Evolutionary conservation across 176 grass and related monocot genomes (phyloP), one percentile per base, ranked within the genome.

Genomic region (Avena insularis): DNA sequence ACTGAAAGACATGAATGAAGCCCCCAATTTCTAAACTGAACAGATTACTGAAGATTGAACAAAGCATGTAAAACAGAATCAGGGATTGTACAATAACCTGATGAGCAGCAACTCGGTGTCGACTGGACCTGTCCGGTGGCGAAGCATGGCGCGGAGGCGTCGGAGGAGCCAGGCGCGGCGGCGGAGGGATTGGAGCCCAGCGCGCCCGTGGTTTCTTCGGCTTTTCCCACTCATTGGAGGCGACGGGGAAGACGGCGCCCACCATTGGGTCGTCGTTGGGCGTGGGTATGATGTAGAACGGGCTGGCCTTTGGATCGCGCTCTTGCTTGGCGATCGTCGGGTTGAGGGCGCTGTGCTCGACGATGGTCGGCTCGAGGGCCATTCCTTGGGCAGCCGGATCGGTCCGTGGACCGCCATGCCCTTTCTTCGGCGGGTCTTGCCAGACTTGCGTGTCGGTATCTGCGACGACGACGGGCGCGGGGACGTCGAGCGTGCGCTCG

Each of bases 41-140:
- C 46, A 48, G 46, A 43, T 48, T 68, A 69, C 31, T 69, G 33
- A 69, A 71, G 68, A n/a, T 71, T 66, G 61, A 64, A 64, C 56
- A 58, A 20, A 58, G 6, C 17, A 58, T 58, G 1, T 9, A 19
- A 59, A n/a, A n/a, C 19, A 21, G 25, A 31, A 31, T 33, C 12
- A 33, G 11, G 12, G 12, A 33, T 66, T 66, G 25, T 14, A 33
- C 19, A 7, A n/a, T 4, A 56, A 56, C 20, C 21, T 25, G 60
- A 27, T 4, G 38, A 9, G 19, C 67, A 43, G 17, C 0, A 70
- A 40, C 40, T 71, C 17, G 17, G 3, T 8, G 68, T 9, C 36
- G 68, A 27, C 21, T 12, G 21, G 57, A 54, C 14, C 51, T 54
- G 12, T 13, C 51, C 8, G 4, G 20, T n/a, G 57, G 7, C 19